Percentiles rank a stretch among this genome's conserved stretches.
Conservation (phyloP, 2,329 filamentous ascomycete genomes). For the Hymenoscyphus fraxineus region DNA sequence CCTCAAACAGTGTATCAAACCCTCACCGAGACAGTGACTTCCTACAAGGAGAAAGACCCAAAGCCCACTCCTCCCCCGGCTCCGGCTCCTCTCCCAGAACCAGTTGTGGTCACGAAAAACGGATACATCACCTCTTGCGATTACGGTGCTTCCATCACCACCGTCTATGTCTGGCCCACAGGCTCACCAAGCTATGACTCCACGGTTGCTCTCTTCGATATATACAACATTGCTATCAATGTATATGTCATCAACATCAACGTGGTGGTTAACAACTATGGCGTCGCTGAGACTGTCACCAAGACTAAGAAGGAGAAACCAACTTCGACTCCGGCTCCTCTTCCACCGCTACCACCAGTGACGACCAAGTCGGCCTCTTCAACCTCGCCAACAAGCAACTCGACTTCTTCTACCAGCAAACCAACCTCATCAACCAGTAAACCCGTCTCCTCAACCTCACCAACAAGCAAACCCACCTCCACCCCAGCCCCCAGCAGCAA, state of each 20-base stretch:
- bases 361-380: not conserved
- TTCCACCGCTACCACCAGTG: slow-evolving; percentile 6
- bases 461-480: not conserved
- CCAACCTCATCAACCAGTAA: not conserved
- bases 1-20: slow-evolving; percentile 9
- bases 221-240: slow-evolving; percentile 6
- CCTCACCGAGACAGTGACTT: slow-evolving; percentile 5
- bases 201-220: slow-evolving; percentile 7
- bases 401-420: not conserved
- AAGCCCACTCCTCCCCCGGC: slow-evolving; percentile 3
- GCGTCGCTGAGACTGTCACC: slow-evolving; percentile 6
- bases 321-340: slow-evolving; percentile 12
- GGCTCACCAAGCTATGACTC: slow-evolving; percentile 7
- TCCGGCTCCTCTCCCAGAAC: slow-evolving; percentile 4
- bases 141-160: slow-evolving; percentile 7
- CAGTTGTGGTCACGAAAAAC: slow-evolving; percentile 3
- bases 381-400: not conserved
- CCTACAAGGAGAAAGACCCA: not conserved
- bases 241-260: slow-evolving; percentile 12
- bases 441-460: not conserved
- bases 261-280: slow-evolving; percentile 10
- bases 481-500: not conserved
- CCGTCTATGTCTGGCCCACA: slow-evolving; percentile 10
- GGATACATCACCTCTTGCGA: slow-evolving; percentile 11
- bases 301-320: slow-evolving; percentile 10